Conservation (phyloP, 495 filamentous ascomycete species). For the Lasiosphaeria ovina region DNA sequence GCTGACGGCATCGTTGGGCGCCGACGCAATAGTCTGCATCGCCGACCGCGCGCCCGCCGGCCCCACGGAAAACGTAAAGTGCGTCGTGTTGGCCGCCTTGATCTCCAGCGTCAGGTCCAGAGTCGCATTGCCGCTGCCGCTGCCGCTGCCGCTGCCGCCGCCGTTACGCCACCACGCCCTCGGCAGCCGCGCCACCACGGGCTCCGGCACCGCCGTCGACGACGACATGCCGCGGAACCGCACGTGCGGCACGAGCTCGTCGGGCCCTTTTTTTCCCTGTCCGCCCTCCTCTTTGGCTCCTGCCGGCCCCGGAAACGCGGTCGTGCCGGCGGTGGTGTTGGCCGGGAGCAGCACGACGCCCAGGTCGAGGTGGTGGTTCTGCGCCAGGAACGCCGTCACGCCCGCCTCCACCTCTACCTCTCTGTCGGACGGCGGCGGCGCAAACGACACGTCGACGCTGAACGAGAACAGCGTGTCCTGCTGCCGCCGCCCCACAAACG, state of each 20-base stretch:
- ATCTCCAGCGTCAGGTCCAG: constrained; percentile 41
- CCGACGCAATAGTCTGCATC: constrained; percentile 36
- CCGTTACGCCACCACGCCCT: constrained; percentile 31
- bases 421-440: constrained; percentile 19
- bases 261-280: not conserved
- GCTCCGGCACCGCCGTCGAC: constrained; percentile 33
- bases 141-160: constrained; percentile 31
- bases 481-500: constrained; percentile 48
- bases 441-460: constrained; percentile 42
- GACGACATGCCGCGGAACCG: constrained; percentile 41
- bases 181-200: constrained; percentile 31
- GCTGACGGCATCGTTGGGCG: constrained; percentile 42
- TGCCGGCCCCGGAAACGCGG: constrained; percentile 9
- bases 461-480: constrained; percentile 51
- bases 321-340: constrained; percentile 10
- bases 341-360: constrained; percentile 45
- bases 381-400: constrained; percentile 48
- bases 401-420: constrained; percentile 40
- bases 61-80: constrained; percentile 46
- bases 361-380: constrained; percentile 53
- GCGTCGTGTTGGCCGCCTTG: constrained; percentile 43
- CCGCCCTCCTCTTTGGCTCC: constrained; percentile 3
- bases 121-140: constrained; percentile 30
- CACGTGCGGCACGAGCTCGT: constrained; percentile 31
- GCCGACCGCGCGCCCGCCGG: constrained; percentile 31